These are phyloP conservation scores for Pseudonitzschia multiseries DNA, from an alignment of 108 stramenopile species.

Conservation along the genomic window DNA sequence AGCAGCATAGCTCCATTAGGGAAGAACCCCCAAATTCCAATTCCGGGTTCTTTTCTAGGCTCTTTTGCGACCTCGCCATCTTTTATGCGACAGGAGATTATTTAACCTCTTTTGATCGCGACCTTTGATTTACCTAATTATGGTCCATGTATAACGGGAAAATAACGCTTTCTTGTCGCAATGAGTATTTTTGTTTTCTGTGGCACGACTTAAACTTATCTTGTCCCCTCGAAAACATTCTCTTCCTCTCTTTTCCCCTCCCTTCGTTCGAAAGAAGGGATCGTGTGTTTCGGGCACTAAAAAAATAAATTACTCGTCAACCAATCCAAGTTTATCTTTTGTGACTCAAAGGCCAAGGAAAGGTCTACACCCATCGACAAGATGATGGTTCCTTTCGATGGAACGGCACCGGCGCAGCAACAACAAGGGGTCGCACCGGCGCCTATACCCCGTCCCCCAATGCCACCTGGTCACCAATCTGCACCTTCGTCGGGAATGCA, in stretches of 20 bases:
- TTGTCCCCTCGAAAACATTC: not conserved
- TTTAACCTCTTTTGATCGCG: not conserved
- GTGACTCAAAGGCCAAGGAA: not conserved
- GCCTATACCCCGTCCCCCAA: conserved; percentile 46
- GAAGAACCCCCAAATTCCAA: not conserved
- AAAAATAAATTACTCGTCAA: not conserved
- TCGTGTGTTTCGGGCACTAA: not conserved
- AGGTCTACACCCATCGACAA: not conserved
- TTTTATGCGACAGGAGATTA: not conserved
- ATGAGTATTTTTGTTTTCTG: not conserved
- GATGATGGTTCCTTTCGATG: conserved; percentile 67
- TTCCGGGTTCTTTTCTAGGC: conserved; percentile 4
- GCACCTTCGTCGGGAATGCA: conserved; percentile 47
- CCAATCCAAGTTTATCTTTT: not conserved
- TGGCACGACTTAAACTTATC: not conserved
- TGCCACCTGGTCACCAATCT: conserved; percentile 48
- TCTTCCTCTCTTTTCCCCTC: not conserved
- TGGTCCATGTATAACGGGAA: not conserved
- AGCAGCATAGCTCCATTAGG: not conserved
- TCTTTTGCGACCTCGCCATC: not conserved
- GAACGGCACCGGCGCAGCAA: conserved; percentile 48
- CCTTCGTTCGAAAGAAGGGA: not conserved
- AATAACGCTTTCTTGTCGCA: not conserved
- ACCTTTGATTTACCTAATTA: not conserved
- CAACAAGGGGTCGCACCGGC: conserved; percentile 39